Percentiles rank a stretch among this genome's conserved stretches.
phyloP scores from a whole-genome alignment of 257 asterid species.

The Primulina huaijiensis region DNA sequence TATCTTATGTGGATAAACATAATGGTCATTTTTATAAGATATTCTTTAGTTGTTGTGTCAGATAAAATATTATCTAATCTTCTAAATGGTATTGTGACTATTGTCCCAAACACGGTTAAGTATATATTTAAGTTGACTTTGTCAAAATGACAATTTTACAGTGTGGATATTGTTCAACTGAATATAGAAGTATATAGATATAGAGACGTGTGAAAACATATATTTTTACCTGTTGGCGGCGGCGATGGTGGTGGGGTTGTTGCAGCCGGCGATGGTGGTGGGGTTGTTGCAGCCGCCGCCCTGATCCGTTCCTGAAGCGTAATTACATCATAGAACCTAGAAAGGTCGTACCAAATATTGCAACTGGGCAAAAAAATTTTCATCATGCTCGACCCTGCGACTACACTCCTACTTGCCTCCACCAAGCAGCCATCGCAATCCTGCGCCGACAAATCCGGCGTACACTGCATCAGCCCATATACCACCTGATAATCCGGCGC shows the following conservation, averaged over 20 bases:
- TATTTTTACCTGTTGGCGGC: neutral
- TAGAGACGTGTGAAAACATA: too few relatives aligned
- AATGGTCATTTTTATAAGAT: too few relatives aligned
- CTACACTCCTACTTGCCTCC: neutral
- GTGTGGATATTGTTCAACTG: too few relatives aligned
- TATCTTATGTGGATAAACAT: too few relatives aligned
- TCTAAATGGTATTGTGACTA: too few relatives aligned
- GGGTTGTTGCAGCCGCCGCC: neutral
- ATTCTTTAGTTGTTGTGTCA: too few relatives aligned
- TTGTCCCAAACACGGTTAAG: too few relatives aligned
- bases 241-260: neutral
- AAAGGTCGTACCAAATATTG: neutral
- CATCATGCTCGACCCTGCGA: neutral
- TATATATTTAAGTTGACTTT: too few relatives aligned
- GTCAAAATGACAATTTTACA: too few relatives aligned
- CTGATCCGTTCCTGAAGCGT: neutral
- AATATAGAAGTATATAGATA: too few relatives aligned
- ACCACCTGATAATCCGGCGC: neutral
- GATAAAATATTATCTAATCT: too few relatives aligned
- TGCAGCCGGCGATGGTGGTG: neutral
- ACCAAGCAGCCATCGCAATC: neutral
- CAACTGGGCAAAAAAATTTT: neutral
- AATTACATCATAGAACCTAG: neutral
- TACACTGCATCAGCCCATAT: neutral
- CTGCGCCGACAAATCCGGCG: neutral